Percentiles rank a stretch among this genome's conserved stretches.
phyloP scores from a whole-genome alignment of 2,329 filamentous ascomycete genomes.

The Graphilbum sp. region DNA sequence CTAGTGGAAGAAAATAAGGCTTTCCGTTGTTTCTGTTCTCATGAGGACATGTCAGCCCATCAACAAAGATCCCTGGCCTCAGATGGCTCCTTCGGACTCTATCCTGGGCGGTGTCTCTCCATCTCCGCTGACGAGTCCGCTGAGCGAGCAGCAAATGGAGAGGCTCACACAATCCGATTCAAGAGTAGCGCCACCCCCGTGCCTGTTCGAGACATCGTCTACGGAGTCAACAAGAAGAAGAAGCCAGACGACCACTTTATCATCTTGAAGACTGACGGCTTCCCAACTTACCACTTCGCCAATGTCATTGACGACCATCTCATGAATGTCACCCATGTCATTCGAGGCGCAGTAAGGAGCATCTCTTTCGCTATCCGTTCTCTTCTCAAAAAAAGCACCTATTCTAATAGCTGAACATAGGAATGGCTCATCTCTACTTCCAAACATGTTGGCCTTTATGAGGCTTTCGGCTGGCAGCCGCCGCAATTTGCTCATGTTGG shows the following conservation, averaged over 20 bases:
- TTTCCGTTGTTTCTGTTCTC: conserved; percentile 85
- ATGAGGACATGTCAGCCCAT: conserved; percentile 51
- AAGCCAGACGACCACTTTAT: conserved; percentile 63
- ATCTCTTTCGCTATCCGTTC: conserved; percentile 5
- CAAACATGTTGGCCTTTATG: conserved; percentile 52
- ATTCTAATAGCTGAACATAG: conserved; percentile 17
- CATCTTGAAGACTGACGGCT: conserved; percentile 77
- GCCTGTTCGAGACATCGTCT: conserved; percentile 61
- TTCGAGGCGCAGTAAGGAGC: conserved; percentile 59
- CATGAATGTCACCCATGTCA: conserved; percentile 93
- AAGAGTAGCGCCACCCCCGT: conserved; percentile 46
- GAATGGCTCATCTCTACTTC: conserved; percentile 97
- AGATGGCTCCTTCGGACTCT: conserved; percentile 25
- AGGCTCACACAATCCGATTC: conserved; percentile 64
- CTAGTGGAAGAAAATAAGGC: conserved; percentile 58
- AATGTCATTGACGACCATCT: conserved; percentile 93
- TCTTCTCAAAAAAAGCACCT: not conserved
- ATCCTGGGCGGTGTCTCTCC: conserved; percentile 52
- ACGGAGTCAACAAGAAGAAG: conserved; percentile 46
- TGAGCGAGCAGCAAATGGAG: conserved; percentile 49
- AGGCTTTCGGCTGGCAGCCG: conserved; percentile 58
- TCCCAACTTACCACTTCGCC: conserved; percentile 91
- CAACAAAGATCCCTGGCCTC: conserved; percentile 44
- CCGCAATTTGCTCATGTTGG: conserved; percentile 71
- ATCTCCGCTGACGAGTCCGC: conserved; percentile 53